A percentile compares a stretch with the other conserved stretches of the same genome.
Conservation (phyloP, 2,329 filamentous ascomycete species). For the Aureobasidium subglaciale region DNA sequence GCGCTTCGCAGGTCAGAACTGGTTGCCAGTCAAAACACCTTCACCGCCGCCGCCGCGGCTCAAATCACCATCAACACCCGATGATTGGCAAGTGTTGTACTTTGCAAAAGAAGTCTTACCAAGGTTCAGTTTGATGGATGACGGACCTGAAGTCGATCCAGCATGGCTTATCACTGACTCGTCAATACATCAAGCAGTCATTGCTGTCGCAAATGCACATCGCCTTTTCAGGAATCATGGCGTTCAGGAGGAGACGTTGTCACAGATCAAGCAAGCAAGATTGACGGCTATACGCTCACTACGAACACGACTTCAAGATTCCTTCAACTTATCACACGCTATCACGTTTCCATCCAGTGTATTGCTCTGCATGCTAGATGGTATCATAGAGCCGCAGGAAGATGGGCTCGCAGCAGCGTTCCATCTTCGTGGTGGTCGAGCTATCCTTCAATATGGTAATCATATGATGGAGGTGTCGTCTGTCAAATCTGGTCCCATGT, state of each 20-base stretch:
- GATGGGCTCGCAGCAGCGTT: not conserved
- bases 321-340: not conserved
- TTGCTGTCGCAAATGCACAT: constrained; percentile 5
- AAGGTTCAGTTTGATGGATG: not conserved
- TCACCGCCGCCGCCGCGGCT: not conserved
- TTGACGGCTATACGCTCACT: constrained; percentile 6
- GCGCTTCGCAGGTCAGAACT: not conserved
- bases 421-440: not conserved
- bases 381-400: constrained; percentile 2
- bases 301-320: not conserved
- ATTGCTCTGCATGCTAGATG: not conserved
- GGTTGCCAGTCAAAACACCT: not conserved
- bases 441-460: constrained; percentile 1
- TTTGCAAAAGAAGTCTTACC: not conserved
- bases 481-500: not conserved
- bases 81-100: not conserved
- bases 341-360: not conserved
- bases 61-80: not conserved
- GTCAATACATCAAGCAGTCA: not conserved
- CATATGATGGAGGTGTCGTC: not conserved
- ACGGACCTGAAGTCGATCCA: not conserved
- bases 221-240: not conserved
- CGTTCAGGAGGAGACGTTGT: not conserved
- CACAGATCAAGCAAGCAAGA: not conserved
- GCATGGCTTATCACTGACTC: not conserved